phyloP scores from a whole-genome alignment of 2,329 filamentous ascomycete genomes.

The Coniochaeta sp. region DNA sequence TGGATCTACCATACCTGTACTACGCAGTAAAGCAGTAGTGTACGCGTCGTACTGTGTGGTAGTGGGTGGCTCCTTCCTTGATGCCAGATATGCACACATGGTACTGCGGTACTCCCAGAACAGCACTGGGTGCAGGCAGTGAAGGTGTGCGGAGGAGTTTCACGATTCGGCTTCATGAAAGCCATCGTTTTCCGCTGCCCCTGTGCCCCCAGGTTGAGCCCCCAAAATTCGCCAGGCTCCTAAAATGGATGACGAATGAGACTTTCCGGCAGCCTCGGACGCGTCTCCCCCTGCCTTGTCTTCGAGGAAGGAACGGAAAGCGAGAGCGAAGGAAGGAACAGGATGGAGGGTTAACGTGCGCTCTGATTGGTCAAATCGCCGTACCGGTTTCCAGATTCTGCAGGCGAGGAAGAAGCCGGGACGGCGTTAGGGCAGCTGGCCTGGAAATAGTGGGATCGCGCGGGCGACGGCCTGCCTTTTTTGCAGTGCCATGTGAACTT shows the following conservation, averaged over 20 bases:
- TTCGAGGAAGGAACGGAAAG: conserved; percentile 1
- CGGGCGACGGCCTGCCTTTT: neutral
- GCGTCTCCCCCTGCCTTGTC: neutral
- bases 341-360: neutral
- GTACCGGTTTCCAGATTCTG: neutral
- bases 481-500: neutral
- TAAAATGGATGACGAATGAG: neutral
- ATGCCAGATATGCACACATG: too few species aligned
- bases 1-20: too few species aligned
- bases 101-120: too few species aligned
- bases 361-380: neutral
- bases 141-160: neutral
- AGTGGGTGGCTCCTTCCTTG: too few species aligned
- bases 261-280: conserved; percentile 1
- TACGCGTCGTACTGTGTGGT: too few species aligned
- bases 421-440: neutral
- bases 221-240: neutral
- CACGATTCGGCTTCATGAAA: neutral
- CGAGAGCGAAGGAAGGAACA: neutral
- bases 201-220: neutral
- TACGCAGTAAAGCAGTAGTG: too few species aligned
- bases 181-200: neutral
- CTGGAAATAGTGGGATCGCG: neutral
- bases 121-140: neutral
- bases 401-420: conserved; percentile 1